Base-by-base conservation (phyloP, 2,329 filamentous ascomycete genomes). In the Fusarium anguioides region DNA sequence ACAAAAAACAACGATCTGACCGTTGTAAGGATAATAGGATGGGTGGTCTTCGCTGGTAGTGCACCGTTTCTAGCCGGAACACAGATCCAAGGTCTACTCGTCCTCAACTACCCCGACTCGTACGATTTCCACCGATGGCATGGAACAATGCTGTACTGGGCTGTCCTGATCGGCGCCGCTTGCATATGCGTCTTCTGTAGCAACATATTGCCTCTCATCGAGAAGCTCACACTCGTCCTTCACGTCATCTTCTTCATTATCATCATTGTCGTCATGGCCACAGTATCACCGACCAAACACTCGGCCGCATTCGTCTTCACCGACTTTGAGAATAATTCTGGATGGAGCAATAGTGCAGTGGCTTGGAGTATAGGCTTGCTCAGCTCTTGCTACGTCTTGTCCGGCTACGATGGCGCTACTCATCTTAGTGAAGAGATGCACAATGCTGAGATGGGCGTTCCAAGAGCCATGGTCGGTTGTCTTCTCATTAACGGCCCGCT, bases 371-470 rank as follows among this genome's bases (percentile, higher is more conserved):
- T 71, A 8, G 68, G 68, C 8, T 37, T 71, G 18, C 46, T 69
- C 2, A 66, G 64, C 15, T 70, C 67, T 14, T 70, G 68, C 20
- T 70, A 66, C 10, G 60, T 70, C 4, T 35, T 70, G 0, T 21
- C 60, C 12, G 67, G 68, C 1, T 70, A 70, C 0, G 68, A 71
- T 29, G 64, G 65, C 18, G 64, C 64, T 2, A 69, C 64, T 0
- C 68, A 71, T 36, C 15, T 71, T 1, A 69, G 62, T 8, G 68
- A 71, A 5, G 68, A 71, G 21, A 71, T 71, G 64, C 36, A 56
- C 2, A 64, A 70, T 7, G 39, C 64, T 1, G 51, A 60, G 23
- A 59, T 21, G 1, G 67, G 64, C 1, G 61, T 70, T 1, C 68
- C 67, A 0, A 11, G 35, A 2, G 68, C 67, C 14, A 70, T 70